Conservation (phyloP, 2,329 filamentous ascomycete species). For the Akanthomyces lecanii region DNA sequence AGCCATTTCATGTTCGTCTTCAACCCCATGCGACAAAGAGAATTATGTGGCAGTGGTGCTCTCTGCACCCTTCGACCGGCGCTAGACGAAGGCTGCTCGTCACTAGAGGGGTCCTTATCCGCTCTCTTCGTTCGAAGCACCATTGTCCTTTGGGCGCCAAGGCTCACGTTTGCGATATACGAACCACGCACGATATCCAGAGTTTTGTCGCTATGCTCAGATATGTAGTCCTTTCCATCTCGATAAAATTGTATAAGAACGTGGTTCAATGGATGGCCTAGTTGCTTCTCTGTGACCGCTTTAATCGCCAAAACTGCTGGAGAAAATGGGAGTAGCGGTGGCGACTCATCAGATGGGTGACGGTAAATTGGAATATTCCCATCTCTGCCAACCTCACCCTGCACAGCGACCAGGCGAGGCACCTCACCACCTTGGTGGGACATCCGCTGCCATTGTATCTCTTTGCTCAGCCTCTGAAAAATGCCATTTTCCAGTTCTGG, state of each 20-base stretch:
- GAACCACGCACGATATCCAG: constrained; percentile 79
- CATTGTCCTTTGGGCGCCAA: constrained; percentile 92
- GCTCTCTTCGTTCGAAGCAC: constrained; percentile 75
- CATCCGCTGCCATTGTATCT: constrained; percentile 89
- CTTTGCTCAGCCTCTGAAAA: constrained; percentile 66
- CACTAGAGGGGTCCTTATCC: constrained; percentile 36
- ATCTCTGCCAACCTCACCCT: constrained; percentile 65
- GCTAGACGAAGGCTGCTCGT: constrained; percentile 18
- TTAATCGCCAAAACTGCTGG: constrained; percentile 66
- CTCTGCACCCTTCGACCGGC: constrained; percentile 57
- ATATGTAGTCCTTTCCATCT: constrained; percentile 84
- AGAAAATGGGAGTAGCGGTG: constrained; percentile 72
- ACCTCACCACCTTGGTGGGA: constrained; percentile 87
- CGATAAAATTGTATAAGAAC: constrained; percentile 91
- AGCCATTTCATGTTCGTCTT: constrained; percentile 82
- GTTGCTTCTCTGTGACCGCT: constrained; percentile 60
- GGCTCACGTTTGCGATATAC: constrained; percentile 85
- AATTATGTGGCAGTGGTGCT: constrained; percentile 79
- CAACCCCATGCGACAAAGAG: constrained; percentile 77
- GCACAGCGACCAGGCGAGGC: constrained; percentile 84
- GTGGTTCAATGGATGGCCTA: constrained; percentile 84
- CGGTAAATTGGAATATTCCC: constrained; percentile 87
- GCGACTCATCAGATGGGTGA: constrained; percentile 85
- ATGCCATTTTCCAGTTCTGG: constrained; percentile 49
- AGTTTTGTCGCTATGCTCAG: constrained; percentile 95